Base-by-base conservation (phyloP, 352 stramenopile species). In the Lagenidium giganteum region DNA sequence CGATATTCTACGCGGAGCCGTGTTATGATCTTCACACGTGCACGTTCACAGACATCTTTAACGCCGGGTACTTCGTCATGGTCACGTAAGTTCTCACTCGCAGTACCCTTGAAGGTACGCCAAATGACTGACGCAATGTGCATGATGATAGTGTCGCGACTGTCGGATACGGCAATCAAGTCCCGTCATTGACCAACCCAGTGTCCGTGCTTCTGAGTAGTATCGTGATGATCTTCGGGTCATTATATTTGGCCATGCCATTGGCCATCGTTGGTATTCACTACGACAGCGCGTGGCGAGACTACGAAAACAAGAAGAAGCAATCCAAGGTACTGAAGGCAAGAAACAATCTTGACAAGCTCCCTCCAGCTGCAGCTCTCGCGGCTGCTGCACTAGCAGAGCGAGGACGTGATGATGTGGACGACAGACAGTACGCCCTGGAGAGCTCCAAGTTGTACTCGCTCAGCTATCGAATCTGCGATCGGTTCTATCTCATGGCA, bases 31-130 rank as follows among this genome's bases (percentile, higher is more conserved):
- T 78, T 1, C 32, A 67, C 14, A 63, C 53, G 3, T 82, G 66
- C 49, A 61, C 54, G 1, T 83, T 83, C 40, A 78, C 67, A 2
- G 70, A 83, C 30, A 74, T 83, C 31, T 70, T 83, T 36, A 83
- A 83, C 50, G 57, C 70, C 0, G 67, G 54, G 14, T 83, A 83
- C 51, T 83, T 71, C 21, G 54, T 80, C 33, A 83, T 83, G 67
- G 35, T 72, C 28, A 82, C 70, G 63, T 81, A 70, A 29, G 56
- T 45, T 7, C 22, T 42, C n/a, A n/a, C n/a, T n/a, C n/a, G n/a
- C n/a, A n/a, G n/a, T n/a, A n/a, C n/a, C n/a, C n/a, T n/a, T n/a
- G n/a, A n/a, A n/a, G n/a, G n/a, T n/a, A n/a, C n/a, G n/a, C n/a
- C n/a, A n/a, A n/a, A n/a, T n/a, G n/a, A n/a, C 20, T 33, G n/a